phyloP scores from a whole-genome alignment of 352 stramenopile genomes.

The Phytophthora aleatoria region DNA sequence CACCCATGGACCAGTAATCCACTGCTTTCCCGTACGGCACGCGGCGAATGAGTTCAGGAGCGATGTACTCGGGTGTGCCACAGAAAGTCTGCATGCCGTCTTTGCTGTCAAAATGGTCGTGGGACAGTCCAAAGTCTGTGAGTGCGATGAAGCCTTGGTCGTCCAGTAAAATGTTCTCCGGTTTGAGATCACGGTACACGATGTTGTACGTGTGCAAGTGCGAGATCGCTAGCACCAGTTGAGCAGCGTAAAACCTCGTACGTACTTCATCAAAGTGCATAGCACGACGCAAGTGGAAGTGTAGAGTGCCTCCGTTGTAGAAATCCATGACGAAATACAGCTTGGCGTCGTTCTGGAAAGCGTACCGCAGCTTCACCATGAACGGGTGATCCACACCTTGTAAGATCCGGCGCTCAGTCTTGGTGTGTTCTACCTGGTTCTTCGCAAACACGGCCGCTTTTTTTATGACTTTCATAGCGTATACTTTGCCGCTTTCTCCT shows the following conservation, averaged over 20 bases:
- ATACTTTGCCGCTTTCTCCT: conserved; percentile 58
- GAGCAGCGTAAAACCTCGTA: conserved; percentile 79
- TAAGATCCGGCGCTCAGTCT: conserved; percentile 89
- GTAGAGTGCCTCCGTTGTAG: conserved; percentile 86
- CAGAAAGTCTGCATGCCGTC: conserved; percentile 84
- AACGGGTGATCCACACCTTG: conserved; percentile 88
- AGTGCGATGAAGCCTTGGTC: conserved; percentile 84
- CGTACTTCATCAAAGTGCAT: conserved; percentile 73
- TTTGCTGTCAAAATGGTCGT: conserved; percentile 78
- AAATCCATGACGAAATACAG: conserved; percentile 92
- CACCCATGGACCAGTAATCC: conserved; percentile 90
- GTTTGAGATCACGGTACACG: conserved; percentile 87
- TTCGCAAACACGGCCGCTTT: conserved; percentile 88
- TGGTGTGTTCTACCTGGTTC: conserved; percentile 92
- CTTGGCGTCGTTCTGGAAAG: conserved; percentile 86
- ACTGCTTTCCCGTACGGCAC: conserved; percentile 76
- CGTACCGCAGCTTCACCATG: conserved; percentile 85
- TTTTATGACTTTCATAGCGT: conserved; percentile 94
- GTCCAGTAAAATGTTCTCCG: conserved; percentile 88
- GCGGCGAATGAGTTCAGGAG: conserved; percentile 76
- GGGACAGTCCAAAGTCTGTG: conserved; percentile 89
- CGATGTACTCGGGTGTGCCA: conserved; percentile 87
- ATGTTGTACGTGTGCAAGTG: conserved; percentile 89
- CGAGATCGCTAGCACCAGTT: conserved; percentile 80
- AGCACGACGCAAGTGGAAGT: conserved; percentile 78